A percentile compares a stretch with the other conserved stretches of the same genome.
These are phyloP conservation scores for Ascosphaera aggregata DNA, from an alignment of 2,329 filamentous ascomycete genomes.

Conservation along the genomic window DNA sequence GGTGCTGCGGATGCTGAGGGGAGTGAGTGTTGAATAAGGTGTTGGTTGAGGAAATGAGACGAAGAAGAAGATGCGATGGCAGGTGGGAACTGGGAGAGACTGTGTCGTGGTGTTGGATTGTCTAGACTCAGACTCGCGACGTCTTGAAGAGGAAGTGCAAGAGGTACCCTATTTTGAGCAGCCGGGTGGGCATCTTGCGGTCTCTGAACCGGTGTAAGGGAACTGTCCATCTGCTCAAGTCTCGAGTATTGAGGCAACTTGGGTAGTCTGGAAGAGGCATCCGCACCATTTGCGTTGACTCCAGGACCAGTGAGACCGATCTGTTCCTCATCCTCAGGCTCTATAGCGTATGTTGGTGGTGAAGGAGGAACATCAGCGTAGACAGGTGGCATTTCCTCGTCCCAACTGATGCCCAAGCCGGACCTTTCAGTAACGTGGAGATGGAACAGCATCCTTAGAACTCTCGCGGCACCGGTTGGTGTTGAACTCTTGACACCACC, in stretches of 20 bases:
- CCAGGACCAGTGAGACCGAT: conserved; percentile 14
- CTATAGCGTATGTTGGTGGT: conserved; percentile 53
- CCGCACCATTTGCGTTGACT: conserved; percentile 11
- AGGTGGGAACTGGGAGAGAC: no score
- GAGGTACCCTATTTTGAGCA: no score
- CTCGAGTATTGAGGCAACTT: conserved; percentile 21
- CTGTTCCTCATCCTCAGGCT: no score
- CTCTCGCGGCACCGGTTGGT: conserved; percentile 72
- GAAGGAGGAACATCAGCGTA: conserved; percentile 84
- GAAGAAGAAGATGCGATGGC: no score
- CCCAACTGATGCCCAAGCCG: conserved; percentile 85
- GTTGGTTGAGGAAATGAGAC: no score
- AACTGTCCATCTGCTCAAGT: conserved; percentile 20
- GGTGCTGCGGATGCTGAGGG: no score
- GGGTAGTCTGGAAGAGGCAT: conserved; percentile 19
- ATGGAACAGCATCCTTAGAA: conserved; percentile 79
- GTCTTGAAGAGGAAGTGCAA: no score
- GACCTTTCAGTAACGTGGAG: conserved; percentile 59
- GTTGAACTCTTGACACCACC: conserved; percentile 51
- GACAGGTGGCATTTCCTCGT: conserved; percentile 80
- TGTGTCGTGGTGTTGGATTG: no score
- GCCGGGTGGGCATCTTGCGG: conserved; percentile 10
- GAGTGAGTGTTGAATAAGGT: no score
- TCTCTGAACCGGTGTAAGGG: conserved; percentile 11
- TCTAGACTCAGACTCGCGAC: no score